Evolutionary conservation across 1,139 yeast species (phyloP).

Genomic region (Saccharomyces pastorianus): DNA sequence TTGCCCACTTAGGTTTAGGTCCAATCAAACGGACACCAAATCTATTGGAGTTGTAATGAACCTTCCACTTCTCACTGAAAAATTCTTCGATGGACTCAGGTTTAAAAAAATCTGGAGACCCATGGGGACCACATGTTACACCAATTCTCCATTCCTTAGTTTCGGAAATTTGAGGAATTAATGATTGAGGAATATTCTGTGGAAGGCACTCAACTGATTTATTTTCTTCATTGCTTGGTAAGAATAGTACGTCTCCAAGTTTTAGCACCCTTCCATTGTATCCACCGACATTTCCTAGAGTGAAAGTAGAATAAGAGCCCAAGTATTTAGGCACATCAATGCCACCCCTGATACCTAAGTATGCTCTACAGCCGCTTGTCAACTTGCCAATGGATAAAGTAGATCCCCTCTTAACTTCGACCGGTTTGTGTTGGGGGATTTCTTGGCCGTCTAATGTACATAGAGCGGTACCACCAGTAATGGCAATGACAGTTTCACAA

Average conservation of each 20-base stretch:
- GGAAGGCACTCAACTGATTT: conserved; percentile 73
- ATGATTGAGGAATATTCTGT: conserved; percentile 42
- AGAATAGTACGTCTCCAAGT: conserved; percentile 82
- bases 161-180: conserved; percentile 48
- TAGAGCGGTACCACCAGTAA: conserved; percentile 75
- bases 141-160: conserved; percentile 74
- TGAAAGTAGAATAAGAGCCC: conserved; percentile 95
- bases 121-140: conserved; percentile 96
- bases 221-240: conserved; percentile 52
- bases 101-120: conserved; percentile 88
- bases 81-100: conserved; percentile 69
- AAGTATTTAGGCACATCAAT: conserved; percentile 88
- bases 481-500: conserved; percentile 63
- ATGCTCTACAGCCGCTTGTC: conserved; percentile 75
- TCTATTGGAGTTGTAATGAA: conserved; percentile 92
- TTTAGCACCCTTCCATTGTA: conserved; percentile 86
- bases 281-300: conserved; percentile 91
- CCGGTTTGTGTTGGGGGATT: conserved; percentile 64
- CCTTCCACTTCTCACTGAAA: conserved; percentile 77
- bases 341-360: conserved; percentile 86
- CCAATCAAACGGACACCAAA: conserved; percentile 93
- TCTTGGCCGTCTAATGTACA: conserved; percentile 56
- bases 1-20: conserved; percentile 95
- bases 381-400: conserved; percentile 74
- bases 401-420: conserved; percentile 64